These are phyloP conservation scores for Spergularia bocconei DNA, from an alignment of 148 eudicot species.

Conservation along the genomic window DNA sequence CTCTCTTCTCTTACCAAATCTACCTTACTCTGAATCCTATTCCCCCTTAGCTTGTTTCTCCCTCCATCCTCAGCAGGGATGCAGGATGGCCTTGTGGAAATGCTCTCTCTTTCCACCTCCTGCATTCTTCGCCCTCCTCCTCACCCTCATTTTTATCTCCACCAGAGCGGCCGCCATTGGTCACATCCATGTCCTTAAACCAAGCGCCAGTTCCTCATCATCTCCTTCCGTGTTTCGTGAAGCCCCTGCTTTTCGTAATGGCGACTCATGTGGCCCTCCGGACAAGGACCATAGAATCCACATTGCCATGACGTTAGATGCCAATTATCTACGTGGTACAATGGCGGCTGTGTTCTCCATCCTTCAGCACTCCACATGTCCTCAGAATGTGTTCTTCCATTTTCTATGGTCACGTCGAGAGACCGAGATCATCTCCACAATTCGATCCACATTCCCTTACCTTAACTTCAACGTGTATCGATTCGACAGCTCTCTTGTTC, in stretches of 20 bases:
- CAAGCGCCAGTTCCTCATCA: slow-evolving; percentile 3
- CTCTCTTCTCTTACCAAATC: background rate
- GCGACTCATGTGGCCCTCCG: slow-evolving; percentile 17
- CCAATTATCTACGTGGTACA: slow-evolving; percentile 29
- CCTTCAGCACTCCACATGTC: slow-evolving; percentile 30
- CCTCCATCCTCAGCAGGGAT: slow-evolving; percentile 24
- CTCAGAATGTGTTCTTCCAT: slow-evolving; percentile 28
- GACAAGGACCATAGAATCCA: slow-evolving; percentile 24
- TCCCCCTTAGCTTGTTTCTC: background rate
- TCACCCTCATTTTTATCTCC: background rate
- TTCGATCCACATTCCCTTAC: slow-evolving; percentile 22
- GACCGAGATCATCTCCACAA: slow-evolving; percentile 7
- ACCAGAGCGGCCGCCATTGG: background rate
- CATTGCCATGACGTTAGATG: slow-evolving; percentile 30
- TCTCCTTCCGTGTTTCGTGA: slow-evolving; percentile 11
- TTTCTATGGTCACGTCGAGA: slow-evolving; percentile 16
- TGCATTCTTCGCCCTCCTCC: slow-evolving; percentile 16
- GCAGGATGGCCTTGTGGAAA: slow-evolving; percentile 31
- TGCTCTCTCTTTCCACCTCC: slow-evolving; percentile 22
- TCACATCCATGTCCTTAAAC: slow-evolving; percentile 43
- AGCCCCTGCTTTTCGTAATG: slow-evolving; percentile 18
- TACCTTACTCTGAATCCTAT: background rate
- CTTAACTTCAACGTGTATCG: slow-evolving; percentile 23
- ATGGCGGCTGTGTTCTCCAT: slow-evolving; percentile 33
- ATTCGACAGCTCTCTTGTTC: slow-evolving; percentile 32